Evolutionary conservation across 75 land plant species (phyloP), one percentile per base, ranked within the genome.

Genomic region (Azolla pinnata): DNA sequence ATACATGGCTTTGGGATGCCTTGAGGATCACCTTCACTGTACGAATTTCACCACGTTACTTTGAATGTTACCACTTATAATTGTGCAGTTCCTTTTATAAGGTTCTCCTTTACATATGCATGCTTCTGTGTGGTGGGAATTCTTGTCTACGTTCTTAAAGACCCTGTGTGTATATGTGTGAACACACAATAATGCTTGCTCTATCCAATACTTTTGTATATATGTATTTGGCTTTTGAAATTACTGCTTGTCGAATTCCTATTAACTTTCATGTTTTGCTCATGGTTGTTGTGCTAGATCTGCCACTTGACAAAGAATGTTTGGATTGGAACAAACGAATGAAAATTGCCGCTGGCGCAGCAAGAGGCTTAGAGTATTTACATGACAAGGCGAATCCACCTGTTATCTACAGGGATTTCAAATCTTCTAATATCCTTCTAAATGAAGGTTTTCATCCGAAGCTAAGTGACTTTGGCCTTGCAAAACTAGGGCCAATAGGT

Each of bases 321-420:
- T 68, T 83, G 44, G 82, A 79, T 51, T 83, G 86, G 86, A 83
- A 79, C 53, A 79, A 71, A 12, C 57, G 86, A 52, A 79, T 83
- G 86, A 79, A 76, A 58, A 76, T 83, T 26, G 86, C 86, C 21
- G 77, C 79, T 54, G 83, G 83, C 20, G 87, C 87, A 51, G 87
- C 87, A 19, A 77, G 61, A 42, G 87, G 87, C 2, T 66, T 83
- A 35, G 87, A 83, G 63, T 77, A 83, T 69, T 66, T 83, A 47
- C 87, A 83, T 56, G 78, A 79, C 47, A 79, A 74, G 59, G 87
- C 80, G 57, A 79, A 68, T 50, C 87, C 87, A 18, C 83, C 87
- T 26, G 80, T 83, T 32, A 83, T 83, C 53, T 84, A 84, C 46
- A 76, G 84, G 40, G 87, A 84, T 65, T 75, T 84, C 60, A 84